Base-by-base conservation (phyloP, 805 yeast species). In the Lachancea sp. region DNA sequence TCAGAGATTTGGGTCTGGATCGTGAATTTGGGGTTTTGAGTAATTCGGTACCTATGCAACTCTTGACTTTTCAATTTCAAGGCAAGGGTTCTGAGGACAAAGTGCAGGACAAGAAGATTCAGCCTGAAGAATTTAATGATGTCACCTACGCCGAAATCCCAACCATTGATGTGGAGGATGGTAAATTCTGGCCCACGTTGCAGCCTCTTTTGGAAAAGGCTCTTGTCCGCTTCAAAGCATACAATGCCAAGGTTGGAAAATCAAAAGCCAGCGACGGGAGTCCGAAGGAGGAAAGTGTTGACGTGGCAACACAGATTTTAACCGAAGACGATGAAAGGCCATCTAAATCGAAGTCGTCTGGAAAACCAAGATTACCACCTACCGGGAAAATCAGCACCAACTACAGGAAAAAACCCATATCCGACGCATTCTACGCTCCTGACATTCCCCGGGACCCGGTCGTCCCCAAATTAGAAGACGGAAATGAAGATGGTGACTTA, bases 1-100 rank as follows among this genome's bases (percentile, higher is more conserved):
- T 93, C 71, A 85, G 78, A 59, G 98, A 91, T 53, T 71, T 93
- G 39, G 99, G 99, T 0, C 69, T 93, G 43, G 98, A 91, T 57
- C 86, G 83, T 56, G 99, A 93, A 63, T 84, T 88, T 62, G 90
- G 91, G 10, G 70, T 91, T 60, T 66, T 89, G 41, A 83, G 90
- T 25, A 76, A 90, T 2, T 78, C 95, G 0, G 88, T 93, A 22
- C 99, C 99, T 1, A 71, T 95, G 36, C 95, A 91, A 63, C 69
- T 93, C 46, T 69, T 93, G 31, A 58, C 68, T 13, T 58, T 63
- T n/a, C 66, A 61, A 36, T 58, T 61, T 39, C 96, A 88, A 54
- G 80, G 95, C 8, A 73, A 83, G 48, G 71, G 85, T 39, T 80
- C 81, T 38, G 82, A 74, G 47, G 74, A 81, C n/a, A 73, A 69